Evolutionary conservation across 345 rosid species (phyloP).

Genomic region (Noccaea caerulescens): DNA sequence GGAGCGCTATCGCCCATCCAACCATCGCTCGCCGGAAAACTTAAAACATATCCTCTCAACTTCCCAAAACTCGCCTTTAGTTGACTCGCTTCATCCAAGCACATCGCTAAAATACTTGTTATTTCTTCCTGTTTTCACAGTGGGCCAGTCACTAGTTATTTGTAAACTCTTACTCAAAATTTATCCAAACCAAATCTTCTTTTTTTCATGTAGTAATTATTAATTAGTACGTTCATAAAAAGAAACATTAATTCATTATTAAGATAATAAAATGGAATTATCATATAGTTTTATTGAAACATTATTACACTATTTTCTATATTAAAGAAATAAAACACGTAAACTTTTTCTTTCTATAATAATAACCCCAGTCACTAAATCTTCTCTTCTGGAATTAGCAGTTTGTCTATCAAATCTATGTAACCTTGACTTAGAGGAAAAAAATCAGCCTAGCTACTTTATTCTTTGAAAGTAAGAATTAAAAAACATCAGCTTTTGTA

Average conservation of each 20-base stretch:
- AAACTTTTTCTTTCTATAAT: too few species aligned
- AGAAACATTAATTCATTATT: too few species aligned
- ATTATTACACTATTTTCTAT: background rate
- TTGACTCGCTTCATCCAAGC: background rate
- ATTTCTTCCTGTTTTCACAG: background rate
- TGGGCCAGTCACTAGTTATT: background rate
- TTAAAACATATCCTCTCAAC: background rate
- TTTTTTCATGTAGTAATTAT: too few species aligned
- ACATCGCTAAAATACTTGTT: too few species aligned
- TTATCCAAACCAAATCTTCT: too few species aligned
- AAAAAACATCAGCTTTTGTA: constrained; percentile 24
- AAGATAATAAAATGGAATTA: background rate
- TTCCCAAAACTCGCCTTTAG: background rate
- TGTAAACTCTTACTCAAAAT: too few species aligned
- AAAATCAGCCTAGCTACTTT: background rate
- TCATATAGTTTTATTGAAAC: background rate
- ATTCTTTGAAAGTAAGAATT: background rate
- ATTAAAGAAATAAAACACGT: background rate
- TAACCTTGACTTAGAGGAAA: background rate
- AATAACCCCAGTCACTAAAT: too few species aligned
- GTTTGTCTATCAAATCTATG: background rate
- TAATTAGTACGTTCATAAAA: too few species aligned
- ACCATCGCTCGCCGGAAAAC: constrained; percentile 31
- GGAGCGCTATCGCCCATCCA: constrained; percentile 96
- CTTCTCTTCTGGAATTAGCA: background rate